Evolutionary conservation across 2,329 filamentous ascomycete species (phyloP).

Genomic region (Microsporum ferrugineum): DNA sequence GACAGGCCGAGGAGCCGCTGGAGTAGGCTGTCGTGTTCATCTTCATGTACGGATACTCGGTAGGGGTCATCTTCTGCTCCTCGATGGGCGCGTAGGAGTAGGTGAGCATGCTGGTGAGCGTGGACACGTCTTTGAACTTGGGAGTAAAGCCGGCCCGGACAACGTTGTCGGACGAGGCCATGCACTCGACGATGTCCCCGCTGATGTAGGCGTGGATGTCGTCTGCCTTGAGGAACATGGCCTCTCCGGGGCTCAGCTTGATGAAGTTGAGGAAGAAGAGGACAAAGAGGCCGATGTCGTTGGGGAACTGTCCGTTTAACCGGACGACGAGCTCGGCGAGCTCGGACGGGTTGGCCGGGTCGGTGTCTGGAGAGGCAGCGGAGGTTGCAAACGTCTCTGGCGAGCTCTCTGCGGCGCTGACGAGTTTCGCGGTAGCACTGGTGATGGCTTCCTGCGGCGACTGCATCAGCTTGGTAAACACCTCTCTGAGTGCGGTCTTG

Average conservation of each 20-base stretch:
- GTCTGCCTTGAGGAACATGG: conserved; percentile 89
- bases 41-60: conserved; percentile 73
- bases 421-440: conserved; percentile 54
- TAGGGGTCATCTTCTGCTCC: conserved; percentile 83
- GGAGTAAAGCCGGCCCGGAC: conserved; percentile 94
- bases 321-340: conserved; percentile 67
- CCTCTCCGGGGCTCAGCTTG: conserved; percentile 74
- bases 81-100: conserved; percentile 92
- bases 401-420: conserved; percentile 57
- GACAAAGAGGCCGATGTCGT: conserved; percentile 86
- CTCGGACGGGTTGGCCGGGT: conserved; percentile 39
- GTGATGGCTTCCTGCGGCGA: conserved; percentile 56
- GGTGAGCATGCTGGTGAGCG: conserved; percentile 79
- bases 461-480: conserved; percentile 73
- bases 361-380: conserved; percentile 22
- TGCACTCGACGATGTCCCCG: conserved; percentile 90
- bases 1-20: conserved; percentile 56
- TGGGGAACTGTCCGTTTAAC: conserved; percentile 72
- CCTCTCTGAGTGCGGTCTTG: conserved; percentile 63
- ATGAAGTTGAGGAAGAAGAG: conserved; percentile 97
- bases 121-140: conserved; percentile 94
- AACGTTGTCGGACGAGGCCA: conserved; percentile 98
- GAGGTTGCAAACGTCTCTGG: conserved; percentile 59
- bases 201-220: conserved; percentile 84
- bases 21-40: conserved; percentile 74